Evolutionary conservation across 2,329 filamentous ascomycete genomes (phyloP).

Genomic region (Pyrenochaeta sp.): DNA sequence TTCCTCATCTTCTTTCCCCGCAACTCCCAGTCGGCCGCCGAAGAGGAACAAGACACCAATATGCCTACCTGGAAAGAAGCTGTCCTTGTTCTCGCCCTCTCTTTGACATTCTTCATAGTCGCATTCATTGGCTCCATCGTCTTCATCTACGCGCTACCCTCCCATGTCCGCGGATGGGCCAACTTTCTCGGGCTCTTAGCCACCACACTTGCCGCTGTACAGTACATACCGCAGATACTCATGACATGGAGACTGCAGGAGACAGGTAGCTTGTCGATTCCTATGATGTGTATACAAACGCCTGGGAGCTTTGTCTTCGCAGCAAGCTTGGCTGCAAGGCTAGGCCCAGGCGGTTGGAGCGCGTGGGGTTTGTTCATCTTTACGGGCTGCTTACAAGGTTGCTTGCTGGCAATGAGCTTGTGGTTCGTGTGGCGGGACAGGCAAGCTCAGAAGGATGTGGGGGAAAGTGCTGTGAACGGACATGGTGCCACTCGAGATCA

Average conservation of each 20-base stretch:
- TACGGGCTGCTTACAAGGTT: conserved; percentile 85
- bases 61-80: conserved; percentile 77
- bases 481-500: background rate
- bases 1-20: conserved; percentile 88
- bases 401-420: conserved; percentile 80
- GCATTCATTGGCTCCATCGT: conserved; percentile 71
- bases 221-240: conserved; percentile 95
- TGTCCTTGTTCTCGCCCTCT: conserved; percentile 74
- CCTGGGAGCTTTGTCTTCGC: conserved; percentile 92
- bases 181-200: conserved; percentile 84
- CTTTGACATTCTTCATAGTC: conserved; percentile 77
- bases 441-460: conserved; percentile 34
- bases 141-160: conserved; percentile 70
- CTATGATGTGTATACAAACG: conserved; percentile 98
- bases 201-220: conserved; percentile 79
- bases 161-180: conserved; percentile 78
- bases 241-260: conserved; percentile 87
- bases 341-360: conserved; percentile 89
- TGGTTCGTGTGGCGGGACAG: conserved; percentile 70
- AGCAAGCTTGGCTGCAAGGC: conserved; percentile 78
- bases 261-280: conserved; percentile 89
- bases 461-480: conserved; percentile 8
- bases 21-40: conserved; percentile 32
- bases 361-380: conserved; percentile 93
- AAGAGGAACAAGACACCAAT: conserved; percentile 35